Conservation (phyloP, 352 stramenopile genomes). For the Pythium dissimile region DNA sequence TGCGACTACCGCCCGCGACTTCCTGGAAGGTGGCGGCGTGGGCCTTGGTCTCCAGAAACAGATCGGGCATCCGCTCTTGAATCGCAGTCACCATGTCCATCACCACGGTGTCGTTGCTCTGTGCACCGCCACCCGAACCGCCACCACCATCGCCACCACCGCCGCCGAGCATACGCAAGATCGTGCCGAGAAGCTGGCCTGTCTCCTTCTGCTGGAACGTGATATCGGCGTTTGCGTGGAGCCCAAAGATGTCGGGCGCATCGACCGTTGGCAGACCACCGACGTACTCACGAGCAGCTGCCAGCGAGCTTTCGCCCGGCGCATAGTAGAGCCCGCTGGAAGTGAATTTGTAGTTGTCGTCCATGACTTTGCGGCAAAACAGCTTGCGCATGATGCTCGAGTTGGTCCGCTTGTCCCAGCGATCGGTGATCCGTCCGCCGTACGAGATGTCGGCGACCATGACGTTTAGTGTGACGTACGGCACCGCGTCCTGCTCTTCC, state of each 20-base stretch:
- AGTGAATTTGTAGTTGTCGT: constrained; percentile 87
- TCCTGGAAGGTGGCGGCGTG: constrained; percentile 83
- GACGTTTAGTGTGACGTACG: constrained; percentile 93
- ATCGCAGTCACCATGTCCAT: constrained; percentile 85
- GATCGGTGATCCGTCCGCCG: constrained; percentile 92
- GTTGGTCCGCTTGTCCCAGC: constrained; percentile 94
- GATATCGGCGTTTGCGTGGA: constrained; percentile 94
- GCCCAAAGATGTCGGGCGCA: constrained; percentile 88
- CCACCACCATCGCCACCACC: constrained; percentile 39
- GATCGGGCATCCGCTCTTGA: constrained; percentile 67
- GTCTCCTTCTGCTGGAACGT: constrained; percentile 94
- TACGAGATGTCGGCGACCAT: constrained; percentile 96
- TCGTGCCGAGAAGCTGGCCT: constrained; percentile 61
- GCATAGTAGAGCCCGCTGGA: constrained; percentile 75
- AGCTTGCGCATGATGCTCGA: constrained; percentile 93
- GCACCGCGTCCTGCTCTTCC: constrained; percentile 91
- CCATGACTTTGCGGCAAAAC: constrained; percentile 83
- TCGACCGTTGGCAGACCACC: constrained; percentile 77
- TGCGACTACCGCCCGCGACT: constrained; percentile 82
- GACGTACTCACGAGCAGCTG: constrained; percentile 81
- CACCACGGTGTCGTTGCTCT: constrained; percentile 74
- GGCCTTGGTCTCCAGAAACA: constrained; percentile 61
- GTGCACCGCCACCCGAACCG: constrained; percentile 37
- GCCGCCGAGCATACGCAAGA: constrained; percentile 64
- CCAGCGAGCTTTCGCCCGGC: constrained; percentile 55